phyloP scores from a whole-genome alignment of 2,329 filamentous ascomycete genomes.

The Cladophialophora carrionii region DNA sequence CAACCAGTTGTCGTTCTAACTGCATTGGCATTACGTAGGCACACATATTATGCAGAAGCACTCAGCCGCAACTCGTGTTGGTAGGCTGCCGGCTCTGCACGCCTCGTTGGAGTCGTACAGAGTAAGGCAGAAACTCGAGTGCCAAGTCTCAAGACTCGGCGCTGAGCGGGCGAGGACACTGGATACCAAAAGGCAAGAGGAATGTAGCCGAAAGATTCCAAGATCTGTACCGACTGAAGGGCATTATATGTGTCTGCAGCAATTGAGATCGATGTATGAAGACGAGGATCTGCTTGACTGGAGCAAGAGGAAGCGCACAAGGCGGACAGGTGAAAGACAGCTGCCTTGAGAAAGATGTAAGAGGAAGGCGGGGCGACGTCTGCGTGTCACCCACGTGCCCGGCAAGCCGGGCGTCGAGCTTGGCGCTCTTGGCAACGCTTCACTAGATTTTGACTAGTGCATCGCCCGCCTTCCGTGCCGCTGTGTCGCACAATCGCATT shows the following conservation, averaged over 20 bases:
- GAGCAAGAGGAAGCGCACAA: background rate
- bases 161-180: background rate
- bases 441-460: background rate
- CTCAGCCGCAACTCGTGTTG: conserved; percentile 5
- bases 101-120: background rate
- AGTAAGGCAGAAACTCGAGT: background rate
- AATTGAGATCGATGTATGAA: background rate
- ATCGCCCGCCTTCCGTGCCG: background rate
- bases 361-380: background rate
- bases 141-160: background rate
- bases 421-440: background rate
- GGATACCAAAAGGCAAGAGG: background rate
- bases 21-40: background rate
- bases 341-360: background rate
- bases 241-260: background rate
- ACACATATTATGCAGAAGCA: background rate
- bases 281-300: background rate
- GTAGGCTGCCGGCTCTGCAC: background rate
- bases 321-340: background rate
- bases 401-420: background rate
- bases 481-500: background rate
- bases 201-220: background rate
- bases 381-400: too few relatives aligned
- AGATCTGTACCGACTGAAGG: too few relatives aligned
- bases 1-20: background rate